phyloP scores from a whole-genome alignment of 192 early-diverging fungal genomes.

The Dispira parvispora region DNA sequence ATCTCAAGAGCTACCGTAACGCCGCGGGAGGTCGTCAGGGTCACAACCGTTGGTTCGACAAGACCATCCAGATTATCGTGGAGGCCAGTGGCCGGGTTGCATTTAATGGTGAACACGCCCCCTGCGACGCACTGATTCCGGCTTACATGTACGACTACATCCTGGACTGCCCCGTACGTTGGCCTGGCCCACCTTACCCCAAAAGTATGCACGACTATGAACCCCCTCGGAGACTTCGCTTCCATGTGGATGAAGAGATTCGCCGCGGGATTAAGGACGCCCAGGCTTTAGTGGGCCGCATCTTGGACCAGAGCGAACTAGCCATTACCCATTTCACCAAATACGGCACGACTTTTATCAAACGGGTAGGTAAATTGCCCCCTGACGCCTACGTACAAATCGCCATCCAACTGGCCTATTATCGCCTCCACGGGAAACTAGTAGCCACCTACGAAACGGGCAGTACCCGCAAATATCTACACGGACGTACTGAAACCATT shows the following conservation, averaged over 20 bases:
- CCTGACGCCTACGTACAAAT: constrained; percentile 84
- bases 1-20: constrained; percentile 20
- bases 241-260: constrained; percentile 15
- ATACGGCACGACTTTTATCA: constrained; percentile 63
- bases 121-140: constrained; percentile 67
- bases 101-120: constrained; percentile 62
- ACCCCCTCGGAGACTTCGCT: constrained; percentile 3
- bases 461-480: constrained; percentile 57
- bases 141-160: constrained; percentile 38
- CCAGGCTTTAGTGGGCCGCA: constrained; percentile 25
- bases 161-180: constrained; percentile 19
- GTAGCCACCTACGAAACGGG: constrained; percentile 76
- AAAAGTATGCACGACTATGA: not conserved
- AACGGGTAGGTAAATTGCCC: constrained; percentile 39
- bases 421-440: constrained; percentile 41
- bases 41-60: constrained; percentile 86
- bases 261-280: constrained; percentile 27
- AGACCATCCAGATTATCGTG: constrained; percentile 45
- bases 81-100: constrained; percentile 54
- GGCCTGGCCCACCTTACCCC: not conserved
- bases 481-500: constrained; percentile 78
- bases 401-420: constrained; percentile 70
- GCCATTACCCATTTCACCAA: constrained; percentile 41
- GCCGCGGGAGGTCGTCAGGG: constrained; percentile 45
- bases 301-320: constrained; percentile 43